Base-by-base conservation (phyloP, 2,329 filamentous ascomycete species). In the Cladobotryum protrusum region DNA sequence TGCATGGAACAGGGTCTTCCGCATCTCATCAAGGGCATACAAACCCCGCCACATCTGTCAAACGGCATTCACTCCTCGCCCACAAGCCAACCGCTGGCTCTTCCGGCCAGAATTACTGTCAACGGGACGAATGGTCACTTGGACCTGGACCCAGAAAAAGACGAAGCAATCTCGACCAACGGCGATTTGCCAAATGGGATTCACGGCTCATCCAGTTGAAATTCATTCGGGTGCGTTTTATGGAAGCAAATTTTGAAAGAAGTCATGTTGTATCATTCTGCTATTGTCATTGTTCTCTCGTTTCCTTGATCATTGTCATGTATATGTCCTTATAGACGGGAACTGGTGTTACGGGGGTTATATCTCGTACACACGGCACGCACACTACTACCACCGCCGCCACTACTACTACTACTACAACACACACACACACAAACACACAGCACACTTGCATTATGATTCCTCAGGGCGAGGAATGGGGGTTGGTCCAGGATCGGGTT, bases 1-100 rank as follows among this genome's bases (percentile, higher is more conserved):
- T 82, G 77, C 59, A 65, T 72, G 47, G 76, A 82, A 52, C 79
- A 83, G 61, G 77, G 77, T n/a, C 68, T 82, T 5, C 67, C 70
- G 12, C 72, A 83, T 63, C 70, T 83, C 45, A 49, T 82, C 52
- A 68, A 69, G 29, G 71, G 70, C n/a, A 64, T 67, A 34, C 65
- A 69, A 50, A 75, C 72, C 48, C 68, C 73, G 4, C 63, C 67
- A 18, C 47, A 43, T 15, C 61, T 74, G 11, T 59, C 71, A 11
- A 79, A 78, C 43, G 77, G 75, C 18, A 63, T 71, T 24, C 71
- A 73, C 50, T 66, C 73, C 20, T 77, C 76, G 8, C 74, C 76
- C 1, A 64, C 63, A 18, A 74, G 72, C 54, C 63, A 68, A 50
- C 56, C 62, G 54, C 63, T 61, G 44, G 52, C 50, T 48, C 57